Base-by-base conservation (phyloP, 139 green algal genomes). In the Pseudopediastrum boryanum region DNA sequence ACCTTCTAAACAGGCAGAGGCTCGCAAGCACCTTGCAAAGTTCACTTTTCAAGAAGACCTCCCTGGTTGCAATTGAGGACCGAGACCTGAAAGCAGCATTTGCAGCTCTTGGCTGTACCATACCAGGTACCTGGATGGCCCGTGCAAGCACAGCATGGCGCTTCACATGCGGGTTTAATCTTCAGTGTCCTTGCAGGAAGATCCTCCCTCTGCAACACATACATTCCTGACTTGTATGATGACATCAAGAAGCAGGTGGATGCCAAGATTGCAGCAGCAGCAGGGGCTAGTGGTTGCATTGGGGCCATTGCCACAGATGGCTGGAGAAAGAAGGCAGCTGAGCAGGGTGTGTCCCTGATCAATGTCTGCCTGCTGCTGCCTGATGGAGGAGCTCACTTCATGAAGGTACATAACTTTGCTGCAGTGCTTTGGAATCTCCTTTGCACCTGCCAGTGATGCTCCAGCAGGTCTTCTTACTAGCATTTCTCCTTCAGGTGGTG, bases 271-370 rank as follows among this genome's bases (percentile, higher is more conserved):
- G 62, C 43, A n/a, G 62, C 10, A 12, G n/a, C n/a, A 36, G n/a
- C n/a, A n/a, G n/a, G n/a, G n/a, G n/a, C n/a, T n/a, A n/a, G n/a
- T n/a, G n/a, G n/a, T n/a, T n/a, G n/a, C n/a, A n/a, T 70, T 70
- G 62, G 62, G n/a, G 62, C 62, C n/a, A 13, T 74, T 13, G 54
- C 38, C 35, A 74, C 39, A 36, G 70, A 77, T 27, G 70, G 70
- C 50, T 66, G 70, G 70, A 77, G 66, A 51, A 77, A 66, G 70
- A 77, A 77, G 52, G 50, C 48, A 12, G 70, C 50, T 33, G 70
- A 7, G 16, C 70, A 77, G 70, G 70, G 25, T 3, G 54, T 36
- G 16, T 51, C 31, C 10, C 50, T 77, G 5, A 44, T 77, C 6
- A 77, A 77, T 35, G 36, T 46, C 48, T n/a, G 10, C 35, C 31